These are phyloP conservation scores for Entomortierella parvispora DNA, from an alignment of 192 early-diverging fungal genomes.

Conservation along the genomic window DNA sequence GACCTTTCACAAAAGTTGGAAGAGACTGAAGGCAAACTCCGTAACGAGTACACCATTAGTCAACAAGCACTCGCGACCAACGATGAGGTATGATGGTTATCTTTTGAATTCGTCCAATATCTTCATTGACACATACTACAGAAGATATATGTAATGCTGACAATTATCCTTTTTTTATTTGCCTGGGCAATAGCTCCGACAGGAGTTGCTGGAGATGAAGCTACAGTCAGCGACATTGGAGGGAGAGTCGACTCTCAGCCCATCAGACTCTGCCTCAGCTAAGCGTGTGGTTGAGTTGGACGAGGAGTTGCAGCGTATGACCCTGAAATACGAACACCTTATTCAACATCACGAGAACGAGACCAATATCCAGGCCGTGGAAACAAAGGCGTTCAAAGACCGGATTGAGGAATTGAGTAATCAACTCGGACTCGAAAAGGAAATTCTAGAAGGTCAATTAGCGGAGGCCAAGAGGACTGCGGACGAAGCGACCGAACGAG, in stretches of 20 bases:
- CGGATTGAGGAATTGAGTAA: constrained; percentile 35
- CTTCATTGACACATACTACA: not conserved
- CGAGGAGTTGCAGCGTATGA: constrained; percentile 31
- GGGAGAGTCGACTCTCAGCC: constrained; percentile 4
- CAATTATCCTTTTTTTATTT: not conserved
- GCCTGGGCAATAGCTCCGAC: constrained; percentile 15
- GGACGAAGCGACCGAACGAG: constrained; percentile 25
- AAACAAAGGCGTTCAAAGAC: constrained; percentile 35
- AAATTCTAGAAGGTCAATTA: constrained; percentile 26
- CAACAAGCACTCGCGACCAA: constrained; percentile 12
- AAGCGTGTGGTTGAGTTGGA: constrained; percentile 25
- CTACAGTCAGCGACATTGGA: constrained; percentile 40
- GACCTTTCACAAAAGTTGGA: constrained; percentile 23
- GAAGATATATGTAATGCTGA: not conserved
- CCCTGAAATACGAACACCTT: constrained; percentile 34
- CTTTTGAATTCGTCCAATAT: not conserved
- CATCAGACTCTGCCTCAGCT: not conserved
- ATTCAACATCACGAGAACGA: constrained; percentile 28
- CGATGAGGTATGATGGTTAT: constrained; percentile 23
- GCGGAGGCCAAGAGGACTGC: constrained; percentile 22
- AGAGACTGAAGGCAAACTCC: constrained; percentile 18
- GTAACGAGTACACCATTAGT: constrained; percentile 10
- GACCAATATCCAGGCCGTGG: constrained; percentile 9
- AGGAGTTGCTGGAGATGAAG: constrained; percentile 39
- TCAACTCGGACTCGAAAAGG: constrained; percentile 24